These are phyloP conservation scores for Cladosporium sphaerospermum DNA, from an alignment of 2,329 filamentous ascomycete species.

Conservation along the genomic window DNA sequence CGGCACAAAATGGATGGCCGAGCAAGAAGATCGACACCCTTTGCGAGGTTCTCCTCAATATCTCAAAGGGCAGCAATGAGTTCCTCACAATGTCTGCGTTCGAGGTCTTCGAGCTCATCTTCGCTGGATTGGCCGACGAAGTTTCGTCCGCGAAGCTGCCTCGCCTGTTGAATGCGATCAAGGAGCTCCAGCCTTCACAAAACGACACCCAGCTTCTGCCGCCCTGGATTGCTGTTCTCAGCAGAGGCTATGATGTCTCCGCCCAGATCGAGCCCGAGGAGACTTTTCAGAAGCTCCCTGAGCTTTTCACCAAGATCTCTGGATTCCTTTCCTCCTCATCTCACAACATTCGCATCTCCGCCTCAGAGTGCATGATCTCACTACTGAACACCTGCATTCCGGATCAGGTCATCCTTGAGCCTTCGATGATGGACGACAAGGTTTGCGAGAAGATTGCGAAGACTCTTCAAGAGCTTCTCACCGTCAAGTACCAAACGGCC, in stretches of 20 bases:
- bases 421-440: constrained; percentile 90
- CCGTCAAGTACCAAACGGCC: constrained; percentile 85
- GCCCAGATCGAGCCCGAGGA: constrained; percentile 83
- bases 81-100: constrained; percentile 95
- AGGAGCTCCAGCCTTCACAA: constrained; percentile 80
- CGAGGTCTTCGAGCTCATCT: constrained; percentile 96
- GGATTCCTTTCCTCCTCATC: constrained; percentile 79
- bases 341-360: constrained; percentile 88
- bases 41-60: constrained; percentile 81
- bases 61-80: constrained; percentile 85
- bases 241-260: constrained; percentile 87
- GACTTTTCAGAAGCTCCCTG: constrained; percentile 83
- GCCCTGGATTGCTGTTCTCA: constrained; percentile 93
- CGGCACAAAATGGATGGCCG: constrained; percentile 87
- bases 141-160: constrained; percentile 84
- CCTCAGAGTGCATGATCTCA: constrained; percentile 89
- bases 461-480: constrained; percentile 67
- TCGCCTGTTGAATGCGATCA: constrained; percentile 81
- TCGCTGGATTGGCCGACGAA: constrained; percentile 82
- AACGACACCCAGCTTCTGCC: constrained; percentile 93
- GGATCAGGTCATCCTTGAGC: constrained; percentile 72
- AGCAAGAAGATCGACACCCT: constrained; percentile 90
- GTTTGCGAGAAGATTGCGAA: constrained; percentile 73
- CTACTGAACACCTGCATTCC: constrained; percentile 89
- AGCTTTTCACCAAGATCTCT: constrained; percentile 73